phyloP scores from a whole-genome alignment of 257 asterid genomes.

The Solanum appendiculatum region DNA sequence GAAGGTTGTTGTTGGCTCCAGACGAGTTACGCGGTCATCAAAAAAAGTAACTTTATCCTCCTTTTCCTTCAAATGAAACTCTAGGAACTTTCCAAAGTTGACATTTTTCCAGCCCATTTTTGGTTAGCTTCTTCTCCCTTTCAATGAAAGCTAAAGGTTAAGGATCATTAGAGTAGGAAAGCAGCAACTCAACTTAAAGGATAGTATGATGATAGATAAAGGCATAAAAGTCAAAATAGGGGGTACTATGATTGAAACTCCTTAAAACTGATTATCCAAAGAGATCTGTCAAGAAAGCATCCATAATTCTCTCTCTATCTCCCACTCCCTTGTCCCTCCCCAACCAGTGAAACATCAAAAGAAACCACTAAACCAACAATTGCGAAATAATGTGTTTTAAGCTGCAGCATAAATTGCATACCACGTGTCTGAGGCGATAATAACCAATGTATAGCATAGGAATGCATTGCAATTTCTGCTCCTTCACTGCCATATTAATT shows the following conservation, averaged over 20 bases:
- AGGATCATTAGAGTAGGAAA: neutral
- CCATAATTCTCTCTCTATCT: neutral
- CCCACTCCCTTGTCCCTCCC: neutral
- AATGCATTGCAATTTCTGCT: conserved; percentile 36
- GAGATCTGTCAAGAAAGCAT: neutral
- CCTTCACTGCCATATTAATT: conserved; percentile 45
- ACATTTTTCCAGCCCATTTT: neutral
- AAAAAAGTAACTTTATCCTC: neutral
- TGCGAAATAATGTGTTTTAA: neutral
- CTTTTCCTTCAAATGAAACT: neutral
- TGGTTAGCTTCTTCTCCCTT: neutral
- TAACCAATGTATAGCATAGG: conserved; percentile 52
- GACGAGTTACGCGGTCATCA: neutral
- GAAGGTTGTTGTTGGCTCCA: neutral
- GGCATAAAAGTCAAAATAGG: neutral
- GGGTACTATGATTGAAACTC: neutral
- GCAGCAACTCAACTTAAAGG: neutral
- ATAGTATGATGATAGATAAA: neutral
- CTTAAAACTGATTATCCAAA: neutral
- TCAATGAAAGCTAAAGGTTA: neutral
- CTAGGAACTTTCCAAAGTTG: neutral
- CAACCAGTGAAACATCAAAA: neutral
- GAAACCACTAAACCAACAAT: neutral
- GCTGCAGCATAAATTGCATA: conserved; percentile 20
- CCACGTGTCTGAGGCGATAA: conserved; percentile 58